Conservation (phyloP, 306 rosid genomes). For the Cicer pinnatifidum region DNA sequence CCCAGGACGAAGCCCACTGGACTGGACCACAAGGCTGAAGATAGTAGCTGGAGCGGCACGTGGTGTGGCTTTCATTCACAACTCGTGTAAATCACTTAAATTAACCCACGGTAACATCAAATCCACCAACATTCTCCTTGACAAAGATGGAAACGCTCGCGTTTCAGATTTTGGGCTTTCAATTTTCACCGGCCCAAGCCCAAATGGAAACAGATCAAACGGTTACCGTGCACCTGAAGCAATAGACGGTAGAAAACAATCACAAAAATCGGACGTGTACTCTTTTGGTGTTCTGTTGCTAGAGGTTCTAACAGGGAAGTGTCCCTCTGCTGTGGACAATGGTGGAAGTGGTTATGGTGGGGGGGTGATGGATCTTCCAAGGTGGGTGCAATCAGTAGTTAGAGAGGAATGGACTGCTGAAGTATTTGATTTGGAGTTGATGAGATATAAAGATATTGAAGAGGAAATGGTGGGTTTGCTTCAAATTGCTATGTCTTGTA, state of each 20-base stretch:
- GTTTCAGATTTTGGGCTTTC: constrained; percentile 91
- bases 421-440: constrained; percentile 91
- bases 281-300: constrained; percentile 84
- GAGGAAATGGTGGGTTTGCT: constrained; percentile 97
- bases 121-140: constrained; percentile 81
- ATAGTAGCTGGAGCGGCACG: constrained; percentile 87
- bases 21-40: constrained; percentile 91
- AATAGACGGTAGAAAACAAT: constrained; percentile 66
- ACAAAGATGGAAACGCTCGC: constrained; percentile 68
- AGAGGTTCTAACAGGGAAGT: constrained; percentile 89
- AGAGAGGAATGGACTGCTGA: constrained; percentile 99
- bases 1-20: constrained; percentile 89
- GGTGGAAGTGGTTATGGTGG: constrained; percentile 56
- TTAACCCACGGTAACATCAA: constrained; percentile 89
- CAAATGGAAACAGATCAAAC: constrained; percentile 58
- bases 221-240: constrained; percentile 93
- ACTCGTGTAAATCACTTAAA: constrained; percentile 63
- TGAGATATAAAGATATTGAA: constrained; percentile 95
- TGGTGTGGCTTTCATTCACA: constrained; percentile 78
- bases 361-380: constrained; percentile 68
- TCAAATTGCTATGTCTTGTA: constrained; percentile 82
- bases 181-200: constrained; percentile 50
- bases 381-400: constrained; percentile 99
- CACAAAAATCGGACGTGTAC: constrained; percentile 77
- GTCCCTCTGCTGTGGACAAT: constrained; percentile 65